Conservation (phyloP, 768 basidiomycete species). For the Rhodotorula toruloides region DNA sequence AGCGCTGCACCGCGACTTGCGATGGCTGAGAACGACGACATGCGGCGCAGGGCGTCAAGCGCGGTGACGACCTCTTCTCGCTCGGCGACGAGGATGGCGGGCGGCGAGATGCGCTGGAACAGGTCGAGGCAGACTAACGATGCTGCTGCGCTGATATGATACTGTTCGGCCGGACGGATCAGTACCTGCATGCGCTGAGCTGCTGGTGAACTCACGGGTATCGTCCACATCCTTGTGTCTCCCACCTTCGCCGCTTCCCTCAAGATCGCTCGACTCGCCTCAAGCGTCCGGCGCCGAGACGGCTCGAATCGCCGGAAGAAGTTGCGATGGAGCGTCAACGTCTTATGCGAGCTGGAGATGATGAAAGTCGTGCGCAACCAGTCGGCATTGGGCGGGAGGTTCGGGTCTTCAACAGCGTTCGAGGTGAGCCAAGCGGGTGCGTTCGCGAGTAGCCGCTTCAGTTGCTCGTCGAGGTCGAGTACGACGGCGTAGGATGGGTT, state of each 20-base stretch:
- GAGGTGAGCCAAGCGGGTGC: not conserved
- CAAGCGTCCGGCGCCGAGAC: conserved; percentile 4
- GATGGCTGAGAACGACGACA: conserved; percentile 8
- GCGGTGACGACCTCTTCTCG: conserved; percentile 5
- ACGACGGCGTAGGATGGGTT: not conserved
- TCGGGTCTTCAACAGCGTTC: not conserved
- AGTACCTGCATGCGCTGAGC: conserved; percentile 54
- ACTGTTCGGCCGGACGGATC: not conserved
- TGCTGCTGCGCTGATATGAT: conserved; percentile 10
- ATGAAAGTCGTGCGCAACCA: conserved; percentile 12
- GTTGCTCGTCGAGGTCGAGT: not conserved
- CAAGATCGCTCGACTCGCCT: conserved; percentile 10
- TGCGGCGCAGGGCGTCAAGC: not conserved
- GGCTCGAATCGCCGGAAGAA: conserved; percentile 13
- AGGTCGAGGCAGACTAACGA: conserved; percentile 23
- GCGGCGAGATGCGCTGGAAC: conserved; percentile 14
- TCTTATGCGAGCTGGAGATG: conserved; percentile 15
- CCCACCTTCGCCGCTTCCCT: not conserved
- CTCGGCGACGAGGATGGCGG: conserved; percentile 1
- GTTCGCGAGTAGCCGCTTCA: not conserved
- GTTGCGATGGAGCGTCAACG: conserved; percentile 6
- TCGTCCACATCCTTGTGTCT: conserved; percentile 10
- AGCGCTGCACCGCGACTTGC: conserved; percentile 9
- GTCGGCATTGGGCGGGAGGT: conserved; percentile 7
- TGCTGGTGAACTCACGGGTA: not conserved